Base-by-base conservation (phyloP, 2,329 filamentous ascomycete species). In the Fusarium brachygibbosum region DNA sequence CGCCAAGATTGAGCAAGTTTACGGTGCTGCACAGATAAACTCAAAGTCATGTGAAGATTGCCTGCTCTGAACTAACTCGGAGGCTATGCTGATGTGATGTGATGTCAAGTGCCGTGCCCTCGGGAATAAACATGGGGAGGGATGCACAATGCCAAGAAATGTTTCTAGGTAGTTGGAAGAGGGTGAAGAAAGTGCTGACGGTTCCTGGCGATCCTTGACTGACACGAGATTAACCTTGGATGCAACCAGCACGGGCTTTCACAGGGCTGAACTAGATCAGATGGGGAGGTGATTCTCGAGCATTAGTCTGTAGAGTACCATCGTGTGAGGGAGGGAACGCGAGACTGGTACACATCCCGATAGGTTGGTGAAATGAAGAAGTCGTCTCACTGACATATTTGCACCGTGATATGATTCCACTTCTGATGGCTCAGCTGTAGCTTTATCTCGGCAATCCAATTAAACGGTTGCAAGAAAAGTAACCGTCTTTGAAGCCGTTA, bases 181-280 rank as follows among this genome's bases (percentile, higher is more conserved):
- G 0, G 21, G 16, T 29, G 23, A 13, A 16, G 28, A 28, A 35
- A 44, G 28, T 50, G 54, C 46, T 41, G 49, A 62, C 34, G 28
- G 56, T 62, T 34, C 55, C 63, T 62, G 57, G 17, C 55, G 62
- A 66, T 58, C 60, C 28, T 28, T 37, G 8, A 21, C 44, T 21
- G 23, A 17, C 17, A 34, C 14, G 25, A 25, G 25, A 19, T 29
- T 29, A 19, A 19, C 21, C 49, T 32, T 34, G n/a, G 12, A 37
- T 21, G 52, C 21, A 23, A 46, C 51, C 52, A 52, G 60, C 60
- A 63, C 42, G 29, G 57, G 40, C 28, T 41, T 40, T 56, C 11
- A 61, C 49, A 55, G 59, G 58, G 58, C 29, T 63, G 42, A 25
- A 41, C 25, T 61, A 52, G 44, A 42, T 60, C 44, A 17, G 31